Evolutionary conservation across 768 basidiomycete genomes (phyloP), one percentile per base, ranked within the genome.

Genomic region (Leccinum variicolor): DNA sequence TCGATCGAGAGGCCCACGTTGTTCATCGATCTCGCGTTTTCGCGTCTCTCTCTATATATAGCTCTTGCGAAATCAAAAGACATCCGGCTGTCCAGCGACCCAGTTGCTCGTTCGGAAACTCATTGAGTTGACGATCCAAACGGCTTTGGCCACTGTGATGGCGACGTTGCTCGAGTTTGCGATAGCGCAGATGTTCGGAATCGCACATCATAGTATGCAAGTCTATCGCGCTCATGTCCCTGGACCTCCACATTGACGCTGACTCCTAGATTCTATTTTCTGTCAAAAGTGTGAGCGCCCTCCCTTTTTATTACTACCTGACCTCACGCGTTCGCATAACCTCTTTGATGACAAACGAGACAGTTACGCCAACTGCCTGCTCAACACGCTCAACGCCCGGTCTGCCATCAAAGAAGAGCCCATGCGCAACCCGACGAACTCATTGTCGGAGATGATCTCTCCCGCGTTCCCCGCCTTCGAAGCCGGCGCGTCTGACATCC

Each of bases 91-190:
- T 41, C 47, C 2, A 14, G 48, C 34, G n/a, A 62, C 58, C 41
- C 61, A 60, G 8, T 48, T 52, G 6, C 53, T 56, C 23, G 45
- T 62, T 33, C 49, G 48, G n/a, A 60, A 55, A 39, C 59, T 60
- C 26, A 17, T 60, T 36, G 58, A 60, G 48, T 48, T 60, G 23
- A 60, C 59, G 19, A 59, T 60, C 48, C 58, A 60, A 49, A 60
- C 59, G 4, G 60, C 53, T 6, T 28, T 61, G 10, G 58, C 48
- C 19, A 61, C 60, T 6, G 60, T 61, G 15, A 25, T 59, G 1
- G 60, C 57, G 6, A 60, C 57, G n/a, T 14, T 61, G 11, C 56
- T 61, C 19, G 60, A 61, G 45, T 60, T 60, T 50, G 8, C 29
- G 21, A 41, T 58, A 13, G 59, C 59, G 21, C 59, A 34, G n/a